Conservation (phyloP, 202 grass and related monocot genomes). For the Zoysia matrella region DNA sequence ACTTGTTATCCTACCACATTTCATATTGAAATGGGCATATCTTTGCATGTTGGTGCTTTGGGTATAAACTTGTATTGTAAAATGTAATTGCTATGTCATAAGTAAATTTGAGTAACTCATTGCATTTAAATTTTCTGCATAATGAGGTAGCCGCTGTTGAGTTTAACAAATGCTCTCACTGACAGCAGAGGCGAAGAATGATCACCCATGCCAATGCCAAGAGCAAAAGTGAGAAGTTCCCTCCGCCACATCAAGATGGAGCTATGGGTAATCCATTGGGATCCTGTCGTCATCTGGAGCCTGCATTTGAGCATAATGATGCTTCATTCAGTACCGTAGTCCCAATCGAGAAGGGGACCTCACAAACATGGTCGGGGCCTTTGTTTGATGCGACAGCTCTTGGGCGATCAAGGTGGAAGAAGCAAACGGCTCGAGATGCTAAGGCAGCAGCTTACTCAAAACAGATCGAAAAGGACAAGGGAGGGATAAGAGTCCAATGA, state of each 20-base stretch:
- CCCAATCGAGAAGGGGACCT: constrained; percentile 48
- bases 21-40: background rate
- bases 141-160: background rate
- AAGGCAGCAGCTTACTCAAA: constrained; percentile 56
- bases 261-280: constrained; percentile 59
- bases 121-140: constrained; percentile 27
- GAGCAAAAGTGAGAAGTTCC: constrained; percentile 86
- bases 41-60: background rate
- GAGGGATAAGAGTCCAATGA: constrained; percentile 28
- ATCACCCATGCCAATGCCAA: constrained; percentile 54
- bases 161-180: constrained; percentile 20
- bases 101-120: background rate
- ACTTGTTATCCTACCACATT: constrained; percentile 3
- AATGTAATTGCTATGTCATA: background rate
- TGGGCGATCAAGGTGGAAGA: constrained; percentile 44
- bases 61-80: background rate
- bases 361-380: constrained; percentile 56
- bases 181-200: constrained; percentile 49
- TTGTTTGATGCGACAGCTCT: constrained; percentile 46
- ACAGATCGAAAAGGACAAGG: constrained; percentile 53
- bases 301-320: constrained; percentile 52
- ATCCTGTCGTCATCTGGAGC: constrained; percentile 48
- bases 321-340: constrained; percentile 59
- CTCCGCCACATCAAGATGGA: constrained; percentile 75
- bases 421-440: constrained; percentile 48